A percentile compares a stretch with the other conserved stretches of the same genome.
Evolutionary conservation across 441 rosid species (phyloP).

Genomic region (Pelargonium fulgidum): DNA sequence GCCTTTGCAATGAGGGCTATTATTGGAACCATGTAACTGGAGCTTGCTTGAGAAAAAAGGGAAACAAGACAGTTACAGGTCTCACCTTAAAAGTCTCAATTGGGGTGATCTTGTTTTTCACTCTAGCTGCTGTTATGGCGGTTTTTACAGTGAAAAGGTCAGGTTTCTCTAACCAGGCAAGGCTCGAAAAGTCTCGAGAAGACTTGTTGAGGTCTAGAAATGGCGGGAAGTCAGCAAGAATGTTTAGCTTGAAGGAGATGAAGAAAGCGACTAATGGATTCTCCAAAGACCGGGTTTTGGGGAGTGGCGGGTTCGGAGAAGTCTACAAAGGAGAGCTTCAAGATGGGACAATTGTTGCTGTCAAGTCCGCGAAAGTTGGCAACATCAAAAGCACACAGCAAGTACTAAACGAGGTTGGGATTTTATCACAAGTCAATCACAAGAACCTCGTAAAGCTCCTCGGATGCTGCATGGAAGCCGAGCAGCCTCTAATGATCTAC

Average conservation of each 20-base stretch:
- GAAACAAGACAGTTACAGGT: background rate
- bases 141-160: conserved; percentile 20
- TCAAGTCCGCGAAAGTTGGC: conserved; percentile 61
- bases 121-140: conserved; percentile 14
- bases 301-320: conserved; percentile 69
- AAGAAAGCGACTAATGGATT: conserved; percentile 63
- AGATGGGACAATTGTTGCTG: conserved; percentile 58
- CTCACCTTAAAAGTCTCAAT: conserved; percentile 30
- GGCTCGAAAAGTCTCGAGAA: conserved; percentile 40
- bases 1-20: conserved; percentile 43
- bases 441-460: conserved; percentile 56
- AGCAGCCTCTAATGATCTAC: conserved; percentile 54
- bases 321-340: conserved; percentile 63
- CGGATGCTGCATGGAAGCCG: conserved; percentile 66
- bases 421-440: conserved; percentile 72
- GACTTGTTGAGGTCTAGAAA: conserved; percentile 37
- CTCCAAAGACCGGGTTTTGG: conserved; percentile 49
- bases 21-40: conserved; percentile 34
- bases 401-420: conserved; percentile 69
- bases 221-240: conserved; percentile 40
- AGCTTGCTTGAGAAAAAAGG: conserved; percentile 33
- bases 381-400: conserved; percentile 59
- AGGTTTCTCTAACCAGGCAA: conserved; percentile 21
- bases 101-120: conserved; percentile 29
- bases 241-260: conserved; percentile 49